These are phyloP conservation scores for Xylariaceae sp. DNA, from an alignment of 2,329 filamentous ascomycete genomes.

Conservation along the genomic window DNA sequence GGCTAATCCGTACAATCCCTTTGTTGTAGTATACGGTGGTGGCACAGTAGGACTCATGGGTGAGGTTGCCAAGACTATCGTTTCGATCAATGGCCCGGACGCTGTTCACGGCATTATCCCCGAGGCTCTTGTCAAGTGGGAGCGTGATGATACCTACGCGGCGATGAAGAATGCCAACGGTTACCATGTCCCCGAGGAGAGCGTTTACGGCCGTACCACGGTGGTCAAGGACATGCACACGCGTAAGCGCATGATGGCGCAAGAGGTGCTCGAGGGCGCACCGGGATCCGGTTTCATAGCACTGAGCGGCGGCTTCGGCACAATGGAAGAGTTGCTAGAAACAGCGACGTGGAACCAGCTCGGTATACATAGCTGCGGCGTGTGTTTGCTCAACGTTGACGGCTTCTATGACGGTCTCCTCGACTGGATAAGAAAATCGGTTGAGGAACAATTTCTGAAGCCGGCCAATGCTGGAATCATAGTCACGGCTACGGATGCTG, in stretches of 20 bases:
- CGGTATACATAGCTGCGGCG: conserved; percentile 76
- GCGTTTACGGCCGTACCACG: conserved; percentile 74
- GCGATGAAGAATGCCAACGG: conserved; percentile 41
- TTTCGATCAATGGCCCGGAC: conserved; percentile 71
- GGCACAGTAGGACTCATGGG: conserved; percentile 96
- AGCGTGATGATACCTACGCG: conserved; percentile 58
- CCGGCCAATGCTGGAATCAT: conserved; percentile 68
- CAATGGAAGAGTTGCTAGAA: conserved; percentile 92
- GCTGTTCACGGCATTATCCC: conserved; percentile 94
- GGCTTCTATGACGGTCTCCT: conserved; percentile 90
- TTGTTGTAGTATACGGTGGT: conserved; percentile 72
- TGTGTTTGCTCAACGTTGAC: conserved; percentile 80
- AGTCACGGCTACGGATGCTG: conserved; percentile 65
- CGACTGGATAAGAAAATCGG: conserved; percentile 71
- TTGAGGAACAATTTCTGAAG: conserved; percentile 71
- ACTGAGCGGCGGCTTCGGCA: conserved; percentile 80
- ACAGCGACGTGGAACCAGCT: conserved; percentile 93
- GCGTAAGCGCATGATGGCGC: conserved; percentile 88
- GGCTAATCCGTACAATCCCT: conserved; percentile 8
- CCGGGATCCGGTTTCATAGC: conserved; percentile 86
- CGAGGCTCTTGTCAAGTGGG: conserved; percentile 71
- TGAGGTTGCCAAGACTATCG: conserved; percentile 80
- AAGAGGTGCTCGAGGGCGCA: conserved; percentile 75
- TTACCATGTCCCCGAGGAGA: conserved; percentile 57
- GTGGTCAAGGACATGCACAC: conserved; percentile 96